A percentile compares a stretch with the other conserved stretches of the same genome.
Evolutionary conservation across 1,284 basidiomycete genomes (phyloP).

Genomic region (Ganoderma lingzhi): DNA sequence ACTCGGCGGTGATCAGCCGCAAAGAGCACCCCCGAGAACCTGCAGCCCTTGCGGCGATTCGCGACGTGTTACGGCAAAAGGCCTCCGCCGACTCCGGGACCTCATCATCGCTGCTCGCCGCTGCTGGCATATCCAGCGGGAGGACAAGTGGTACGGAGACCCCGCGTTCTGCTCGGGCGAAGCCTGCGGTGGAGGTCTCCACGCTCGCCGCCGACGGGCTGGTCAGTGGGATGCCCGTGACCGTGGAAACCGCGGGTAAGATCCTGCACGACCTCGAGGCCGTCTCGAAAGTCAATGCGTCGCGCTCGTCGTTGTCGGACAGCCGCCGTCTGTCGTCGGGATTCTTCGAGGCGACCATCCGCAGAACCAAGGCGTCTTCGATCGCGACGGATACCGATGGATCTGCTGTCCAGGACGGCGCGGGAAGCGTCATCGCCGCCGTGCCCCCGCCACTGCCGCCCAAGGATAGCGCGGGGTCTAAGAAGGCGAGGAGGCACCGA

Average conservation of each 20-base stretch:
- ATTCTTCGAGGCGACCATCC: constrained; percentile 49
- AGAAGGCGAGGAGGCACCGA: constrained; percentile 9
- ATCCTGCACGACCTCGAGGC: constrained; percentile 59
- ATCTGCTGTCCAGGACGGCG: constrained; percentile 42
- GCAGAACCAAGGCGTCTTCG: constrained; percentile 49
- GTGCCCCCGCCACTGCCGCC: constrained; percentile 40
- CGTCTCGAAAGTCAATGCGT: constrained; percentile 32
- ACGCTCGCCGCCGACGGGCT: constrained; percentile 59
- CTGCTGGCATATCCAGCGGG: constrained; percentile 14
- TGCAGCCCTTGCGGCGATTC: constrained; percentile 61
- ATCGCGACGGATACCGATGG: constrained; percentile 49
- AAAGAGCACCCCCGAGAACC: constrained; percentile 70
- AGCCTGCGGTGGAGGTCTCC: constrained; percentile 65
- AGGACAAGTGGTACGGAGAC: constrained; percentile 24
- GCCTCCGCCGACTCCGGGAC: constrained; percentile 41
- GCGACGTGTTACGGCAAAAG: constrained; percentile 67
- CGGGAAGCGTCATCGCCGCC: constrained; percentile 15
- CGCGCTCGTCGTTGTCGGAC: constrained; percentile 35
- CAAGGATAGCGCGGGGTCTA: constrained; percentile 34
- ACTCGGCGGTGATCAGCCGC: constrained; percentile 64
- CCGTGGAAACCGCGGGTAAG: constrained; percentile 52
- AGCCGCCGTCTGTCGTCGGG: constrained; percentile 36
- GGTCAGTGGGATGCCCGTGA: constrained; percentile 49
- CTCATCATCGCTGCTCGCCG: constrained; percentile 20
- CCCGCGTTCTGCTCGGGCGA: constrained; percentile 61